Conservation (phyloP, 2,329 filamentous ascomycete species). For the Alternaria ventricosa region DNA sequence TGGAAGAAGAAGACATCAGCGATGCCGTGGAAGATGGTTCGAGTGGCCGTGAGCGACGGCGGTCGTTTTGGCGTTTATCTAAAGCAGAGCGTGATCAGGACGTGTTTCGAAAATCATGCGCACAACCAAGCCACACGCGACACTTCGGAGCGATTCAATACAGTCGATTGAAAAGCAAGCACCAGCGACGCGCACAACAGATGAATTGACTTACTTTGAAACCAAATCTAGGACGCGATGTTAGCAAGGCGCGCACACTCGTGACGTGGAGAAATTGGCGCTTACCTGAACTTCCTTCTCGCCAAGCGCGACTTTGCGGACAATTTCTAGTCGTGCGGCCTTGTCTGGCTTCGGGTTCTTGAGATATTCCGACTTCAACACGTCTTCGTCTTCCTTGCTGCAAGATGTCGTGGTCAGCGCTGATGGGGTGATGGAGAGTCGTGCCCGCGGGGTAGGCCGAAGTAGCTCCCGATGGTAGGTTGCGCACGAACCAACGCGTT, state of each 20-base stretch:
- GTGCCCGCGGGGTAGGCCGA: slow-evolving; percentile 27
- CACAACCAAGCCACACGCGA: background rate
- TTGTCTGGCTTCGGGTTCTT: slow-evolving; percentile 92
- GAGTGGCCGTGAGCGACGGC: slow-evolving; percentile 84
- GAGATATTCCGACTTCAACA: slow-evolving; percentile 85
- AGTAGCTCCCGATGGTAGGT: slow-evolving; percentile 23
- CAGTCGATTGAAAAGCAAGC: background rate
- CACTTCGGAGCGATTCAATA: background rate
- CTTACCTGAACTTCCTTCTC: slow-evolving; percentile 97
- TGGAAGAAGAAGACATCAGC: slow-evolving; percentile 46
- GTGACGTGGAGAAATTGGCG: slow-evolving; percentile 32
- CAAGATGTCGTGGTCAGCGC: slow-evolving; percentile 34
- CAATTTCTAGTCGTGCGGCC: slow-evolving; percentile 81
- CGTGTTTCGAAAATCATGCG: slow-evolving; percentile 7
- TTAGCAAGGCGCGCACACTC: slow-evolving; percentile 41
- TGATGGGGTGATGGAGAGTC: slow-evolving; percentile 30
- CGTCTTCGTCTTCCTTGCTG: slow-evolving; percentile 76
- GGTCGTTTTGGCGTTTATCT: slow-evolving; percentile 81
- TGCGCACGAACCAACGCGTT: slow-evolving; percentile 41
- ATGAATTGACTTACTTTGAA: slow-evolving; percentile 62
- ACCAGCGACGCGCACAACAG: background rate
- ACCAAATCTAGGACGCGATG: slow-evolving; percentile 77
- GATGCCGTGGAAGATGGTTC: slow-evolving; percentile 42
- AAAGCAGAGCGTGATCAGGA: slow-evolving; percentile 10
- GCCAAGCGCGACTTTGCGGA: slow-evolving; percentile 82